Conservation (phyloP, 1,284 basidiomycete species). For the Trametes sp. region DNA sequence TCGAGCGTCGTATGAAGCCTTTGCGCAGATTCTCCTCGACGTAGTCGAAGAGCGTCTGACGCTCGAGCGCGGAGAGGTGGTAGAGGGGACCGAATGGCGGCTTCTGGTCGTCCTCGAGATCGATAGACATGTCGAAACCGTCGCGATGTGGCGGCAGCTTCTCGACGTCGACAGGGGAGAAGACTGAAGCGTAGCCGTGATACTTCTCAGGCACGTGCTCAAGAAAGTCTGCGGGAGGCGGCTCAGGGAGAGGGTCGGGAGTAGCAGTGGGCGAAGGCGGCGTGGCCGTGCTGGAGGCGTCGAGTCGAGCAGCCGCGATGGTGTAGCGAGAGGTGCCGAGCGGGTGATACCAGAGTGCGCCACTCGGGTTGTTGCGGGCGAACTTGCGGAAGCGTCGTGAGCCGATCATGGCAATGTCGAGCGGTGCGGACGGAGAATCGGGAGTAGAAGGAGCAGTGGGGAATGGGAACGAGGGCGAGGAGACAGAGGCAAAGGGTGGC, state of each 20-base stretch:
- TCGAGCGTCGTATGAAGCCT: constrained; percentile 45
- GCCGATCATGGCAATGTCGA: constrained; percentile 34
- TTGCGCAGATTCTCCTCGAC: constrained; percentile 46
- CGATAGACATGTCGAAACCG: constrained; percentile 19
- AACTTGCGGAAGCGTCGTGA: constrained; percentile 53
- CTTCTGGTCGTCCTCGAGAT: constrained; percentile 15
- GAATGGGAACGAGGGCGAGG: constrained; percentile 1
- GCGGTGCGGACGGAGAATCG: not conserved
- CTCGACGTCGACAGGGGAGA: constrained; percentile 17
- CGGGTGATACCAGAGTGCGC: constrained; percentile 13
- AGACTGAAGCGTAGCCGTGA: constrained; percentile 15
- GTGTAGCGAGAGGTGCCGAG: constrained; percentile 10
- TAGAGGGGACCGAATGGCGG: constrained; percentile 31
- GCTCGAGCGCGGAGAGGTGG: constrained; percentile 33
- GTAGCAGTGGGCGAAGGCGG: constrained; percentile 9
- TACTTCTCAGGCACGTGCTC: constrained; percentile 20
- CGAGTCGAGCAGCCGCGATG: constrained; percentile 2
- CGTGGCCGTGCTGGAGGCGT: not conserved
- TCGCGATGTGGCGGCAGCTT: constrained; percentile 20
- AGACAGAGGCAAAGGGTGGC: not conserved
- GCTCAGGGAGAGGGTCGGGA: not conserved
- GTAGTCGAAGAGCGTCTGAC: constrained; percentile 39
- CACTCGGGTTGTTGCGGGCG: constrained; percentile 30
- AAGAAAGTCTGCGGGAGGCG: constrained; percentile 2
- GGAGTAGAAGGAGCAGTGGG: not conserved